Base-by-base conservation (phyloP, 352 stramenopile species). In the Globisporangium nunn region DNA sequence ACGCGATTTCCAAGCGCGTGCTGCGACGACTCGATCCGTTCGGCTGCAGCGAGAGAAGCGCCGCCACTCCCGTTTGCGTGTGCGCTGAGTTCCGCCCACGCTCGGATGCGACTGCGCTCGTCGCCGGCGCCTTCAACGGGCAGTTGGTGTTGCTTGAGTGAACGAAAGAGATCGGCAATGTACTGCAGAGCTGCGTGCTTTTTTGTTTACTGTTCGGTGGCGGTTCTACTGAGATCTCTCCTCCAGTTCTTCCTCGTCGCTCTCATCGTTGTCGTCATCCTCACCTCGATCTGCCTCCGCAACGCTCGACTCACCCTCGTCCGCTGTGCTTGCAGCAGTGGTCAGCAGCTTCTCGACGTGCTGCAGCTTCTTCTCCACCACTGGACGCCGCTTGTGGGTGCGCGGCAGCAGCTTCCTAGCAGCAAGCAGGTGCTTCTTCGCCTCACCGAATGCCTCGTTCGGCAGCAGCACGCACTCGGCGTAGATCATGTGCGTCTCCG, bases 401-500 rank as follows among this genome's bases (percentile, higher is more conserved):
- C 79, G 70, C 4, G 68, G 59, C 10, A 93, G 72, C 55, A 88
- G 59, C 53, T 75, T 84, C 46, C 67, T 66, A 6, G 82, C 79
- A 31, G 81, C 78, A 35, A 78, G 61, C 52, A 87, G 63, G 58
- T 93, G 82, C 50, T 87, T 88, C 48, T 78, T 66, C n/a, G 82
- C 80, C 63, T 93, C 82, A 6, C 54, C 63, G 76, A 74, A 87
- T 15, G 76, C 80, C n/a, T 81, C 73, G 56, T 91, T 90, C 30
- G 83, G 83, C 45, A 70, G 65, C 41, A 93, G 54, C 44, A 93
- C 78, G 58, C 65, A 81, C 57, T 93, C 82, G 37, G 83, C 81
- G 61, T 92, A 91, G 55, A 93, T 89, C 64, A 91, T 60, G 63
- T 95, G 82, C 43, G 85, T 93, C 66, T 91, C 79, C 62, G 73